Conservation (phyloP, 495 filamentous ascomycete genomes). For the Xylaria longipes region DNA sequence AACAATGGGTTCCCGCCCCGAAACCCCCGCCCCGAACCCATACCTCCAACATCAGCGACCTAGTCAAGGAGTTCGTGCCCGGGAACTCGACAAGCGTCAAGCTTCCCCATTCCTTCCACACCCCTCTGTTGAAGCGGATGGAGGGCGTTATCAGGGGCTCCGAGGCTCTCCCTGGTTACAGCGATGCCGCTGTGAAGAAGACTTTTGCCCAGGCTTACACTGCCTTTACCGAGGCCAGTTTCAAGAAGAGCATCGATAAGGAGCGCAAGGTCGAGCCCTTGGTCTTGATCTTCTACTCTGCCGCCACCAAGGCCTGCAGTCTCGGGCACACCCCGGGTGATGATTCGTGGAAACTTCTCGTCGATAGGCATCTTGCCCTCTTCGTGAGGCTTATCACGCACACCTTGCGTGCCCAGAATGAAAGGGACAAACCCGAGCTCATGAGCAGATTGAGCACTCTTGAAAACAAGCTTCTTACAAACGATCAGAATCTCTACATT, state of each 20-base stretch:
- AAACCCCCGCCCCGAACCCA: slow-evolving; percentile 67
- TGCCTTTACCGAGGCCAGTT: slow-evolving; percentile 72
- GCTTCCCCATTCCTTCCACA: slow-evolving; percentile 60
- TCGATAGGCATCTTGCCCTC: slow-evolving; percentile 92
- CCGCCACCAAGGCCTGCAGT: slow-evolving; percentile 78
- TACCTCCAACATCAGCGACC: slow-evolving; percentile 71
- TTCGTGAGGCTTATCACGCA: slow-evolving; percentile 87
- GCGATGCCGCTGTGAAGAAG: slow-evolving; percentile 84
- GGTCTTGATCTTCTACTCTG: slow-evolving; percentile 83
- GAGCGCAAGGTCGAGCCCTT: slow-evolving; percentile 92
- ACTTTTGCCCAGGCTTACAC: slow-evolving; percentile 86
- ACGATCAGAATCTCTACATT: slow-evolving; percentile 85
- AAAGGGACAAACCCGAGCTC: slow-evolving; percentile 81
- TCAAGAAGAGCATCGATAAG: slow-evolving; percentile 90
- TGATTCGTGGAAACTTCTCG: slow-evolving; percentile 89
- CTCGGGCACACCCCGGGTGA: slow-evolving; percentile 84
- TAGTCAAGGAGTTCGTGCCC: slow-evolving; percentile 62
- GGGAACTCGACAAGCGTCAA: slow-evolving; percentile 50
- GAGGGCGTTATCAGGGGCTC: slow-evolving; percentile 78
- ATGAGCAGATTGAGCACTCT: slow-evolving; percentile 76
- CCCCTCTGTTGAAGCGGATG: slow-evolving; percentile 80
- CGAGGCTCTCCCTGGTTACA: slow-evolving; percentile 74
- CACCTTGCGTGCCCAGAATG: slow-evolving; percentile 75
- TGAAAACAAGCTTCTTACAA: slow-evolving; percentile 92
- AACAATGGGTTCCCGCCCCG: slow-evolving; percentile 76